Evolutionary conservation across 306 rosid species (phyloP), one percentile per base, ranked within the genome.

Genomic region (Cucurbita ficifolia): DNA sequence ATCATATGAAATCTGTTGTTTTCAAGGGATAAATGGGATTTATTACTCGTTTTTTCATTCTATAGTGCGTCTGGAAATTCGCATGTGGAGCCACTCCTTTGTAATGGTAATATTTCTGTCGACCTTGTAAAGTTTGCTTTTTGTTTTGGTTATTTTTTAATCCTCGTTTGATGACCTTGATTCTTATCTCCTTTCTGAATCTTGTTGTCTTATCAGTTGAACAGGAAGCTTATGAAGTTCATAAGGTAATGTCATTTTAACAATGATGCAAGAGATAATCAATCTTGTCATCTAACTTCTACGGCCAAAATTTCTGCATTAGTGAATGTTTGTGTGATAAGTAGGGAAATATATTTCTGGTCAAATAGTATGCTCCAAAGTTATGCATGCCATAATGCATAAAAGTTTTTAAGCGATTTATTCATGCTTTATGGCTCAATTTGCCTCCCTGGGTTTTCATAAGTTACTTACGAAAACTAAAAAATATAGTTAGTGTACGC

Each of bases 21-120:
- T 16, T 69, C 3, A 24, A 69, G 13, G 21, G 57, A 48, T 57
- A 48, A 48, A 45, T 17, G 46, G 59, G 14, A 58, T 60, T 75
- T 60, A 48, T 38, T 46, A 24, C 33, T 61, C 68, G 38, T 42
- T 75, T 76, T 76, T 75, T 77, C 71, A 68, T 63, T 86, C 62
- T 68, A 76, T 83, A 94, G 99, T 77, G 96, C 89, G 75, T 86
- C 89, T 29, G 94, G 95, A 75, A 74, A 78, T 69, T 58, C 69
- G 76, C 53, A 79, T 80, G 46, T 70, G 60, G 87, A 83, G 78
- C 83, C 86, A 19, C 75, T 91, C 77, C 87, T 94, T 75, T 94
- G 92, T 39, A 82, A 94, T 81, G 96, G 99, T n/a, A 10, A 84
- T 85, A 59, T 80, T 80, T 79, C 22, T 54, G 70, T 71, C 48